Base-by-base conservation (phyloP, 225 moss, liverwort and hornwort species). In the Bryoerythrophyllum caledonicum region DNA sequence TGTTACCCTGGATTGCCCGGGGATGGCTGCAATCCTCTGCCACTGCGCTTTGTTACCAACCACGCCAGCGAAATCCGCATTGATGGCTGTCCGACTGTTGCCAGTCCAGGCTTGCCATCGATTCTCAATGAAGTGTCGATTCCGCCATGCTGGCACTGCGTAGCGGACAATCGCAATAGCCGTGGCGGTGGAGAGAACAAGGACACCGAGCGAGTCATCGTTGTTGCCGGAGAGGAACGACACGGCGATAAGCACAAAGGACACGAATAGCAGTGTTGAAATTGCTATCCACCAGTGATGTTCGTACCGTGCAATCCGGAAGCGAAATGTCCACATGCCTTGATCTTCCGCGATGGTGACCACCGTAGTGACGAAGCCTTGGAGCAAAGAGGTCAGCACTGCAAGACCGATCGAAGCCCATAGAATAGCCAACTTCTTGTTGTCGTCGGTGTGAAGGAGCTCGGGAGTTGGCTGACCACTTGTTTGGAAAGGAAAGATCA, bases 301-400 rank as follows among this genome's bases (percentile, higher is more conserved):
- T 14, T 62, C 62, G 62, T 62, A 62, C 35, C 35, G 35, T 35
- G 62, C 62, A 10, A 62, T 35, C 20, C 62, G 62, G 35, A 62
- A 62, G 35, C 62, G 62, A 6, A 62, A 62, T n/a, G 62, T 62
- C 62, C 62, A 62, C 62, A 37, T 62, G 32, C 62, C 62, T 35
- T 62, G 62, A n/a, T 62, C 62, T 62, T 62, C 32, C 35, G 35
- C 62, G 3, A 62, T 62, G 35, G 62, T 2, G 35, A 62, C 35
- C 17, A 62, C 62, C 10, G 62, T 62, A 10, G 62, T 62, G 20
- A 62, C 62, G 2, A 62, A 11, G 10, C 62, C 62, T 35, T 62
- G 62, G 35, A 62, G 62, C 35, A 35, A 20, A 3, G 62, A 62
- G 20, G 35, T 37, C 20, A 62, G 20, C 4, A 62, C 62, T 35